Percentiles rank a stretch among this genome's conserved stretches.
phyloP scores from a whole-genome alignment of 1,284 basidiomycete species.

The Ganoderma leucocontextum region DNA sequence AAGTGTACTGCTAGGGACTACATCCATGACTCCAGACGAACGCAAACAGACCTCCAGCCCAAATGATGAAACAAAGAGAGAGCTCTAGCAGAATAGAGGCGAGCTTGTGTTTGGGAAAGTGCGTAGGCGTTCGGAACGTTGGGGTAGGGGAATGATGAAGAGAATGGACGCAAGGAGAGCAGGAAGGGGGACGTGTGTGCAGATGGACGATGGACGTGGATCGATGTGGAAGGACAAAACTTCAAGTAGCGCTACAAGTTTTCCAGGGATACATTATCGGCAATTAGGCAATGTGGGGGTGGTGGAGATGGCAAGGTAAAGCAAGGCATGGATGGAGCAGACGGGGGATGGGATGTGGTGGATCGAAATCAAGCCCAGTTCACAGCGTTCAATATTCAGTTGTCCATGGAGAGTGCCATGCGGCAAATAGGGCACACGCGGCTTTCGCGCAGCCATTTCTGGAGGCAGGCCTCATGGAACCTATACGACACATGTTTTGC shows the following conservation, averaged over 20 bases:
- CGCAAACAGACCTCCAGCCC: background rate
- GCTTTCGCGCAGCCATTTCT: constrained; percentile 58
- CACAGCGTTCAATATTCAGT: constrained; percentile 20
- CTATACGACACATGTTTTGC: constrained; percentile 35
- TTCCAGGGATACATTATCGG: constrained; percentile 15
- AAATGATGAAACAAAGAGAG: background rate
- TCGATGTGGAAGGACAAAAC: background rate
- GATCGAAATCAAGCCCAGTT: background rate
- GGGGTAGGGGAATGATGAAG: background rate
- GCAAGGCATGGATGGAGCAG: background rate
- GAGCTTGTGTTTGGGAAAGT: background rate
- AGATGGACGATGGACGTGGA: background rate
- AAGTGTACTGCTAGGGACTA: background rate
- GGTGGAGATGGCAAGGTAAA: background rate
- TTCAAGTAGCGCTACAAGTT: constrained; percentile 18
- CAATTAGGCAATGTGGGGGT: background rate
- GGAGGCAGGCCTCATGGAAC: constrained; percentile 66
- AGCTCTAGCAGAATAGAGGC: background rate
- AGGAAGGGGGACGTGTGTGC: background rate
- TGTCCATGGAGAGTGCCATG: constrained; percentile 31
- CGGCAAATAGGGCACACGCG: constrained; percentile 64
- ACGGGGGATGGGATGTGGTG: background rate
- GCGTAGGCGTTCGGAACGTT: background rate
- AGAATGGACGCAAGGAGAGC: background rate
- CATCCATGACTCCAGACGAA: background rate